Evolutionary conservation across 1,139 yeast species (phyloP).

Genomic region (Lodderomyces metapsilosis): DNA sequence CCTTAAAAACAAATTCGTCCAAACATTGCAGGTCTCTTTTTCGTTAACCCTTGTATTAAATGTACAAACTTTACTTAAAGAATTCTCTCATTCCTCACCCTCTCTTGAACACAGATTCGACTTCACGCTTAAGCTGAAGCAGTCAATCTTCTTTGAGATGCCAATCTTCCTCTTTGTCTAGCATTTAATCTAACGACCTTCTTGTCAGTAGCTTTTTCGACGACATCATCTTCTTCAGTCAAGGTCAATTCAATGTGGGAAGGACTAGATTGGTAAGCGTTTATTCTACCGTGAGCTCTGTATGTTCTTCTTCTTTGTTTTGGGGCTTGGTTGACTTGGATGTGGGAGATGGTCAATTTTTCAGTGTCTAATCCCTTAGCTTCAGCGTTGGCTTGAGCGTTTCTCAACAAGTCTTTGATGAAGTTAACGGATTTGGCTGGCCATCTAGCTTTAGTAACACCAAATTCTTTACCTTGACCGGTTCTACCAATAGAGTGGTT

Average conservation of each 20-base stretch:
- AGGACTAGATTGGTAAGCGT: slow-evolving; percentile 98
- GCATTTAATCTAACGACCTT: slow-evolving; percentile 78
- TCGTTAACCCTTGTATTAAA: slow-evolving; percentile 1
- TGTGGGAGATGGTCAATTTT: slow-evolving; percentile 93
- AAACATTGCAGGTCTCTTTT: neutral
- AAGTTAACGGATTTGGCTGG: slow-evolving; percentile 98
- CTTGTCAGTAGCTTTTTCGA: slow-evolving; percentile 89
- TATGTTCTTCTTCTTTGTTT: slow-evolving; percentile 99
- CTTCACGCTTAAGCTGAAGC: slow-evolving; percentile 15
- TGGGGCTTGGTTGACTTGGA: slow-evolving; percentile 99
- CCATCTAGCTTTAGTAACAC: slow-evolving; percentile 99
- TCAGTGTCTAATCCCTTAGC: slow-evolving; percentile 97
- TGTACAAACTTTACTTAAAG: slow-evolving; percentile 2
- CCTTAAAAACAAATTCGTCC: too few relatives aligned
- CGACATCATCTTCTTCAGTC: slow-evolving; percentile 92
- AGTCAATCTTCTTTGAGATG: slow-evolving; percentile 62
- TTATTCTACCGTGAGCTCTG: slow-evolving; percentile 99
- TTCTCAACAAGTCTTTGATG: slow-evolving; percentile 89
- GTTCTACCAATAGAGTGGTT: slow-evolving; percentile 97
- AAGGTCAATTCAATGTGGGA: slow-evolving; percentile 97
- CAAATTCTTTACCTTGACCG: slow-evolving; percentile 99
- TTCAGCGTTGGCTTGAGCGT: slow-evolving; percentile 99
- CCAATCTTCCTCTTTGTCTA: slow-evolving; percentile 92
- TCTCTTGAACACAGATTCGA: neutral
- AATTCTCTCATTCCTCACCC: neutral